Percentiles rank a stretch among this genome's conserved stretches.
These are phyloP conservation scores for Scolecobasidium constrictum DNA, from an alignment of 2,329 filamentous ascomycete species.

Conservation along the genomic window DNA sequence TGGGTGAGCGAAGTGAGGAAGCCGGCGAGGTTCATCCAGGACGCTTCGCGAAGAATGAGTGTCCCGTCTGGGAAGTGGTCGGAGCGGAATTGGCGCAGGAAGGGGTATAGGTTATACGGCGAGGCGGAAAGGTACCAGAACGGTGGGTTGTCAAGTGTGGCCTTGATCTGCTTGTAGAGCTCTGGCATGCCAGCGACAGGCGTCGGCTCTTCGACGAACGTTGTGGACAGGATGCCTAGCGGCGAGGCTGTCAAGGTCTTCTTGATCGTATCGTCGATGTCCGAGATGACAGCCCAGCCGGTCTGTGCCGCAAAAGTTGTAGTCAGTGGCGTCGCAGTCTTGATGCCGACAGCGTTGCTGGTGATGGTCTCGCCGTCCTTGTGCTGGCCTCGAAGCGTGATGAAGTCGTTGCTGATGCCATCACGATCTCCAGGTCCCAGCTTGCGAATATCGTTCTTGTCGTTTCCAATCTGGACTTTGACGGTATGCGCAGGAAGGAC, in stretches of 20 bases:
- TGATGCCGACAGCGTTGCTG: constrained; percentile 20
- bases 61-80: constrained; percentile 65
- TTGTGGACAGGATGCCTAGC: constrained; percentile 69
- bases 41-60: constrained; percentile 73
- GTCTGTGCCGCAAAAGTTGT: constrained; percentile 65
- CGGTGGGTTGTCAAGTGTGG: constrained; percentile 47
- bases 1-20: constrained; percentile 69
- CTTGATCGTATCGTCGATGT: constrained; percentile 95
- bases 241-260: constrained; percentile 72
- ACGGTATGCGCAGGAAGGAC: constrained; percentile 61
- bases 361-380: constrained; percentile 22
- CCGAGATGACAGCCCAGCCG: constrained; percentile 79
- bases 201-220: constrained; percentile 65
- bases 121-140: constrained; percentile 94
- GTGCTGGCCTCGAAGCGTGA: constrained; percentile 38
- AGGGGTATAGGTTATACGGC: constrained; percentile 88
- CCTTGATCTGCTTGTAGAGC: constrained; percentile 59
- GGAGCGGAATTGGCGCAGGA: constrained; percentile 65
- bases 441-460: constrained; percentile 17
- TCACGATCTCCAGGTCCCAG: constrained; percentile 61
- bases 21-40: constrained; percentile 74
- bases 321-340: constrained; percentile 44
- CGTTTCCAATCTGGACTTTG: constrained; percentile 45
- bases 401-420: constrained; percentile 58
- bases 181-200: constrained; percentile 74